These are phyloP conservation scores for Ustilago xerochloae DNA, from an alignment of 1,284 basidiomycete genomes.

Conservation along the genomic window DNA sequence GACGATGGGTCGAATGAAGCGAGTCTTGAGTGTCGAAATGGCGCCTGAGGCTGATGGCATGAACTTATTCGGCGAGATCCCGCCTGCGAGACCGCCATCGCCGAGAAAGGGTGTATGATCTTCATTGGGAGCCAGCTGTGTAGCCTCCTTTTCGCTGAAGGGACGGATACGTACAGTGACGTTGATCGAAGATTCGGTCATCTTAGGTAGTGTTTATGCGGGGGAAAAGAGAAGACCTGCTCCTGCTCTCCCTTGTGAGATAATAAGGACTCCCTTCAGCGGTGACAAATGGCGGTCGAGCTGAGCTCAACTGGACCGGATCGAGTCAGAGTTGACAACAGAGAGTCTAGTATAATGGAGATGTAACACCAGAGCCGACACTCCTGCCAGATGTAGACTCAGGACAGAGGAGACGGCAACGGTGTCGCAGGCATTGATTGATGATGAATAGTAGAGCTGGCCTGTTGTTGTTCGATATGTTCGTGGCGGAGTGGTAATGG, in stretches of 20 bases:
- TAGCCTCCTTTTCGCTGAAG: slow-evolving; percentile 61
- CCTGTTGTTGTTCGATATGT: neutral
- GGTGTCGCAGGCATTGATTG: too few relatives aligned
- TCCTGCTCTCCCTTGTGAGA: neutral
- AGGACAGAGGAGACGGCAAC: too few relatives aligned
- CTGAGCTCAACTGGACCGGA: too few relatives aligned
- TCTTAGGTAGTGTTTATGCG: neutral
- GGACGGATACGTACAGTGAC: slow-evolving; percentile 65
- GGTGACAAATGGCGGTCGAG: too few relatives aligned
- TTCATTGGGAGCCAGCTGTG: slow-evolving; percentile 58
- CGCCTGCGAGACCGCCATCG: slow-evolving; percentile 63
- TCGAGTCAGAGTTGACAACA: too few relatives aligned
- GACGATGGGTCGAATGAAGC: slow-evolving; percentile 64
- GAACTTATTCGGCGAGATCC: slow-evolving; percentile 54
- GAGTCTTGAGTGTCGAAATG: slow-evolving; percentile 30
- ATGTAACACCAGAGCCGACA: too few relatives aligned
- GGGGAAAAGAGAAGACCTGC: slow-evolving; percentile 15
- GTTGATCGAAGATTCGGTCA: slow-evolving; percentile 50
- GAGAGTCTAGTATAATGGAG: too few relatives aligned
- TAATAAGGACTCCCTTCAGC: too few relatives aligned
- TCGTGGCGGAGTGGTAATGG: too few relatives aligned
- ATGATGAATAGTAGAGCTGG: neutral
- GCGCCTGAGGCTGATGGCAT: slow-evolving; percentile 17
- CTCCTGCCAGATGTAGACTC: too few relatives aligned
- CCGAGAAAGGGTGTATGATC: slow-evolving; percentile 64